Conservation (phyloP, 2,329 filamentous ascomycete species). For the Exophiala bonariae region DNA sequence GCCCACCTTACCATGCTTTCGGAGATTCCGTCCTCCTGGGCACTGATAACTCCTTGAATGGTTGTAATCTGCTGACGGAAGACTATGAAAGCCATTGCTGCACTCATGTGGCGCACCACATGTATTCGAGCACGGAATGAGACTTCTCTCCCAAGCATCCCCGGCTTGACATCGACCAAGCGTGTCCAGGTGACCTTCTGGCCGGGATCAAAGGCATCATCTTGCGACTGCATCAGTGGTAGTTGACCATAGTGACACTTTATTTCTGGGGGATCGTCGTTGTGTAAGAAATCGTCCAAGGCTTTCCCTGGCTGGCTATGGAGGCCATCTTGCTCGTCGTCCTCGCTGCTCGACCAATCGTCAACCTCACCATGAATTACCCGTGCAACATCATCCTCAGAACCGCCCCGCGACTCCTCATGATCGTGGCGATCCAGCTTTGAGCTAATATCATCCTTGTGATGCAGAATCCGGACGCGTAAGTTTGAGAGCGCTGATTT, state of each 20-base stretch:
- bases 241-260: slow-evolving; percentile 19
- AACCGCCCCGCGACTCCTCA: slow-evolving; percentile 9
- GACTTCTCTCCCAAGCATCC: slow-evolving; percentile 53
- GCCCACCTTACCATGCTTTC: slow-evolving; percentile 75
- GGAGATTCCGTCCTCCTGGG: slow-evolving; percentile 57
- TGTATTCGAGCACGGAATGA: slow-evolving; percentile 66
- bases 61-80: slow-evolving; percentile 74
- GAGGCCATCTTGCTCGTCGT: slow-evolving; percentile 2
- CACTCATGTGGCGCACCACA: slow-evolving; percentile 56
- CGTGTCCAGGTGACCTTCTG: slow-evolving; percentile 8
- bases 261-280: slow-evolving; percentile 21
- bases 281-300: slow-evolving; percentile 20
- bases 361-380: slow-evolving; percentile 9
- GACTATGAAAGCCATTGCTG: slow-evolving; percentile 73
- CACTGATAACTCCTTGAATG: slow-evolving; percentile 69
- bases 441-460: slow-evolving; percentile 12
- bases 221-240: slow-evolving; percentile 22
- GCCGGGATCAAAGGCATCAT: slow-evolving; percentile 8
- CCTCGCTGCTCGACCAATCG: slow-evolving; percentile 8
- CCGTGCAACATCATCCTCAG: slow-evolving; percentile 11
- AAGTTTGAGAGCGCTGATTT: slow-evolving; percentile 4
- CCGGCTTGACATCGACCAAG: slow-evolving; percentile 9
- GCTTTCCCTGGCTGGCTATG: slow-evolving; percentile 7
- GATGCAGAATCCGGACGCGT: slow-evolving; percentile 8
- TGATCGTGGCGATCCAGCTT: not conserved